A percentile compares a stretch with the other conserved stretches of the same genome.
phyloP scores from a whole-genome alignment of 2,329 filamentous ascomycete genomes.

The Neurospora sp. region DNA sequence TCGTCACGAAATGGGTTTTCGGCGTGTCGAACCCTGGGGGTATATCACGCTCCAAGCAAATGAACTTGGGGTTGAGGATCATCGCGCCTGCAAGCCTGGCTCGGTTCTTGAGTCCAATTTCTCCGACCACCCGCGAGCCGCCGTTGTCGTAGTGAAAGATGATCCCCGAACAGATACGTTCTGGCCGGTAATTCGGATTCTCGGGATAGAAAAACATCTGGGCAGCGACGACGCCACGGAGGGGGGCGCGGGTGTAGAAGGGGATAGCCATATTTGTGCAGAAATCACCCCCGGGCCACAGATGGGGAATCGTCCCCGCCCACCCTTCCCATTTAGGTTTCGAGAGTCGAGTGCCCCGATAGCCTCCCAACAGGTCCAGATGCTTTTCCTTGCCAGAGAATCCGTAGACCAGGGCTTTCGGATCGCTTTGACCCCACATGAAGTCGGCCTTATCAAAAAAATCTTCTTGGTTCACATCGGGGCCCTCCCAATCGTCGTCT shows the following conservation, averaged over 20 bases:
- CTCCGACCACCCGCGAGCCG: background rate
- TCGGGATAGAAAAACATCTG: background rate
- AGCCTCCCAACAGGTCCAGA: background rate
- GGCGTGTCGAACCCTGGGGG: background rate
- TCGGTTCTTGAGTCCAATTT: background rate
- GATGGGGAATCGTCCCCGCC: background rate
- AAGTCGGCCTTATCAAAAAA: background rate
- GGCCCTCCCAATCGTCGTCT: background rate
- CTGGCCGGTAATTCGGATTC: no score
- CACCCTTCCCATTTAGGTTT: background rate
- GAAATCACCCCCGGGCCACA: background rate
- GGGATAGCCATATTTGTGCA: no score
- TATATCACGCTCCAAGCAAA: background rate
- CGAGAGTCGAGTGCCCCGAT: background rate
- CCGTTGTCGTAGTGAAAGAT: background rate
- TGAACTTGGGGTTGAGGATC: background rate
- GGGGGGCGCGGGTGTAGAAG: background rate
- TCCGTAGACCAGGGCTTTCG: background rate
- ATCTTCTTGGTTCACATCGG: background rate
- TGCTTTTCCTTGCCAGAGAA: background rate
- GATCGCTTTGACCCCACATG: background rate
- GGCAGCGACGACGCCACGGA: background rate
- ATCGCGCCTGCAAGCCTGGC: background rate
- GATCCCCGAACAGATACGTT: background rate
- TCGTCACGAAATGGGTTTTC: background rate